phyloP scores from a whole-genome alignment of 306 rosid species.

The Lathyrus sativus region DNA sequence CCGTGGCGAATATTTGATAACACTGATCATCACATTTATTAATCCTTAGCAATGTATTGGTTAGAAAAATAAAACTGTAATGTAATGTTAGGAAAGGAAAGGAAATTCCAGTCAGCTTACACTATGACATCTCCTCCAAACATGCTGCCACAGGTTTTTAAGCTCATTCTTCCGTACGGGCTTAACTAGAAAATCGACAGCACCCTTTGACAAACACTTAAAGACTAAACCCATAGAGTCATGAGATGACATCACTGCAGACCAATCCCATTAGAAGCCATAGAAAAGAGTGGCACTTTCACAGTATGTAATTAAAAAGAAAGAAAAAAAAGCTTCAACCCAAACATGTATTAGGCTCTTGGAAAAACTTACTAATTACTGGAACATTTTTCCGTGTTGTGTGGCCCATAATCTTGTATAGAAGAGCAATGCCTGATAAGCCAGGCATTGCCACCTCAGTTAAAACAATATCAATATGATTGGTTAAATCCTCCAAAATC shows the following conservation, averaged over 20 bases:
- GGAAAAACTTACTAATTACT: constrained; percentile 77
- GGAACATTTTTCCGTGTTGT: constrained; percentile 76
- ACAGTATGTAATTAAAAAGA: constrained; percentile 48
- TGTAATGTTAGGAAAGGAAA: constrained; percentile 7
- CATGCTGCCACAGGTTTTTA: constrained; percentile 97
- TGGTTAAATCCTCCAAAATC: constrained; percentile 76
- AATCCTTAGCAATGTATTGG: constrained; percentile 21
- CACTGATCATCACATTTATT: background rate
- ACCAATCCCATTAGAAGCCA: constrained; percentile 55
- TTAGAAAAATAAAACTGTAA: constrained; percentile 24
- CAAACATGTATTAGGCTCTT: constrained; percentile 30
- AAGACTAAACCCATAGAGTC: constrained; percentile 97
- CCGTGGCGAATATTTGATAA: no score
- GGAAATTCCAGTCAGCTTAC: constrained; percentile 58
- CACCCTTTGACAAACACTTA: constrained; percentile 97
- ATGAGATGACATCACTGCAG: constrained; percentile 98
- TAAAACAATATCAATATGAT: constrained; percentile 78
- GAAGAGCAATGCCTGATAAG: constrained; percentile 81
- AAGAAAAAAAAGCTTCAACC: constrained; percentile 41
- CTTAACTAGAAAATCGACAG: constrained; percentile 91
- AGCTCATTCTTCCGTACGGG: constrained; percentile 98
- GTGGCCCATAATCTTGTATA: constrained; percentile 85
- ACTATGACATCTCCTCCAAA: constrained; percentile 98
- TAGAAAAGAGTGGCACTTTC: constrained; percentile 40
- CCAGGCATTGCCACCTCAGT: constrained; percentile 93